A percentile compares a stretch with the other conserved stretches of the same genome.
Conservation (phyloP, 2,329 filamentous ascomycete species). For the Blumeriella jaapii region DNA sequence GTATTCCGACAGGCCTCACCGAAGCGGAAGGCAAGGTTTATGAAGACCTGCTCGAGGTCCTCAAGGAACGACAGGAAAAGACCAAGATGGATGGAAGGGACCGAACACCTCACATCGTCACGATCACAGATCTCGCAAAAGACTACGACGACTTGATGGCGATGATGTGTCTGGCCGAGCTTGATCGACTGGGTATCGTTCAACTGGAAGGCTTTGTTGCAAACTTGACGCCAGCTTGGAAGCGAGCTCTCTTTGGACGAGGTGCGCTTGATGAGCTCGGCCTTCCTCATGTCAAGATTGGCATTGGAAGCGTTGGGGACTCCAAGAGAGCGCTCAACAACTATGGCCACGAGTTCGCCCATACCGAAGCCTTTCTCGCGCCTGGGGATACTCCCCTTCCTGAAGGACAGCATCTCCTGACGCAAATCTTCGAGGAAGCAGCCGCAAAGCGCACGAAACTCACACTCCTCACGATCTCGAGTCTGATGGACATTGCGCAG, state of each 20-base stretch:
- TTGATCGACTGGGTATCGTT: constrained; percentile 20
- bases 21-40: constrained; percentile 13
- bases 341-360: constrained; percentile 16
- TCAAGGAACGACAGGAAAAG: constrained; percentile 2
- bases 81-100: not conserved
- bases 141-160: constrained; percentile 25
- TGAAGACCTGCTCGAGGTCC: constrained; percentile 11
- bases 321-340: constrained; percentile 4
- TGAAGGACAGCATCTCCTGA: constrained; percentile 12
- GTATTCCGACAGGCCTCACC: constrained; percentile 14
- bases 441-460: constrained; percentile 11
- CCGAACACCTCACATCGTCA: constrained; percentile 14
- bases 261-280: constrained; percentile 18
- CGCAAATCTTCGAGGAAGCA: constrained; percentile 11
- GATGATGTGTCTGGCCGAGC: constrained; percentile 22
- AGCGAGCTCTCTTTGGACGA: constrained; percentile 18
- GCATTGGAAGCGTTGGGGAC: constrained; percentile 13
- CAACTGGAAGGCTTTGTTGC: constrained; percentile 21
- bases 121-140: constrained; percentile 24
- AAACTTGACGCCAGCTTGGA: constrained; percentile 17
- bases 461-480: constrained; percentile 21
- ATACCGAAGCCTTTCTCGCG: constrained; percentile 16
- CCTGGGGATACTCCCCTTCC: constrained; percentile 1
- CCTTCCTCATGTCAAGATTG: constrained; percentile 16
- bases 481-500: constrained; percentile 17